phyloP scores from a whole-genome alignment of 352 stramenopile genomes.

The Phytophthora agathidicida region DNA sequence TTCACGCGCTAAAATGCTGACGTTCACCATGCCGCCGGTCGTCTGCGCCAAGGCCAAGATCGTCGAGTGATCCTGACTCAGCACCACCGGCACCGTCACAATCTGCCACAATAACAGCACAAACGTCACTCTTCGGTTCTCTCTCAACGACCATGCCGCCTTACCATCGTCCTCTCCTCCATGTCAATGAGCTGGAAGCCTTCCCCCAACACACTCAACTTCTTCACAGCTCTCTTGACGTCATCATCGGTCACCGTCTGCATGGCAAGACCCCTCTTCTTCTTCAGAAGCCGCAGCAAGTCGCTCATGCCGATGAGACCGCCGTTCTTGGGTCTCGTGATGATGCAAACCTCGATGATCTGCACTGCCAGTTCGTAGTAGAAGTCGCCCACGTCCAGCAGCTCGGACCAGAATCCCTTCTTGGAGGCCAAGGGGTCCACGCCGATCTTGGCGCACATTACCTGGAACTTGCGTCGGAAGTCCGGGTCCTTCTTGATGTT shows the following conservation, averaged over 20 bases:
- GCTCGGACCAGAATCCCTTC: slow-evolving; percentile 98
- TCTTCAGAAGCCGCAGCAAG: slow-evolving; percentile 69
- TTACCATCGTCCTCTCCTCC: slow-evolving; percentile 90
- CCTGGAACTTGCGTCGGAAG: slow-evolving; percentile 94
- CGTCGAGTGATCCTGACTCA: slow-evolving; percentile 95
- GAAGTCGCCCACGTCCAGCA: slow-evolving; percentile 98
- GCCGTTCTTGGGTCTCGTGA: slow-evolving; percentile 90
- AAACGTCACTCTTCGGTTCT: too few relatives aligned
- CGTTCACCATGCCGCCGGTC: slow-evolving; percentile 88
- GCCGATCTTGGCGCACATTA: slow-evolving; percentile 96
- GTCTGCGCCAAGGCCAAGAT: slow-evolving; percentile 92
- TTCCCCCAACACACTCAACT: slow-evolving; percentile 94
- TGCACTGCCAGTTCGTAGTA: slow-evolving; percentile 99
- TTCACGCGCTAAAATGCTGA: slow-evolving; percentile 79
- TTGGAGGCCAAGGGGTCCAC: slow-evolving; percentile 97
- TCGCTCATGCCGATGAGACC: slow-evolving; percentile 85
- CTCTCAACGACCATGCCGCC: neutral
- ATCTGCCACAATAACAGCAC: slow-evolving; percentile 53
- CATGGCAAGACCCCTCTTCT: slow-evolving; percentile 66
- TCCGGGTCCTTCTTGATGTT: slow-evolving; percentile 95
- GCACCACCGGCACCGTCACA: slow-evolving; percentile 94
- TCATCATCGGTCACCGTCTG: slow-evolving; percentile 92
- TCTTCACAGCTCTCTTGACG: slow-evolving; percentile 94
- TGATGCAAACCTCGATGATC: slow-evolving; percentile 98
- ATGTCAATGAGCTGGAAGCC: slow-evolving; percentile 95